Evolutionary conservation across 805 yeast genomes (phyloP).

Genomic region (Lipomyces yamadae): DNA sequence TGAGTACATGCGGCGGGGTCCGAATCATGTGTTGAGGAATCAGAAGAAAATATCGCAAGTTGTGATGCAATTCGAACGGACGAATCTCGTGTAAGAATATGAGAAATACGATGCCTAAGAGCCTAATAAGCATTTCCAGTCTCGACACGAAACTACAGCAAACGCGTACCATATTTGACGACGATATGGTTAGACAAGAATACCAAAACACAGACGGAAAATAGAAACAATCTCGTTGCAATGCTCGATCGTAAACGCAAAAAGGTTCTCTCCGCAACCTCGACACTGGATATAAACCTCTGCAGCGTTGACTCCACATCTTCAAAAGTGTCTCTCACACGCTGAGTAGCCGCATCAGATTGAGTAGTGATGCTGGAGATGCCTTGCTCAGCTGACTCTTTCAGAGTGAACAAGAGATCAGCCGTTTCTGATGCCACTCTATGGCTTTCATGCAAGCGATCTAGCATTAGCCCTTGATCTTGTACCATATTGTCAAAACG

Average conservation of each 20-base stretch:
- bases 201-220: neutral
- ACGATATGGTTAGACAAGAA: neutral
- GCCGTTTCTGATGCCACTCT: slow-evolving; percentile 2
- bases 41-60: slow-evolving; percentile 6
- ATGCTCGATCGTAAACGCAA: neutral
- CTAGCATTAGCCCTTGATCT: neutral
- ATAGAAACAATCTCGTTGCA: neutral
- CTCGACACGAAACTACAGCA: neutral
- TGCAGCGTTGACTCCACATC: neutral
- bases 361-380: neutral
- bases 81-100: neutral
- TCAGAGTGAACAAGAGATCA: slow-evolving; percentile 2
- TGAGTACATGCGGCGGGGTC: slow-evolving; percentile 1
- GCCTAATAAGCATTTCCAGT: neutral
- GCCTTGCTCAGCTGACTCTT: neutral
- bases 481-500: slow-evolving; percentile 1
- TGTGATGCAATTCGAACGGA: neutral
- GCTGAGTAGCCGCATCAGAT: slow-evolving; percentile 1
- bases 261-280: slow-evolving; percentile 2
- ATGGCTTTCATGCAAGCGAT: slow-evolving; percentile 5
- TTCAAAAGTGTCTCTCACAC: slow-evolving; percentile 2
- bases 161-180: slow-evolving; percentile 4
- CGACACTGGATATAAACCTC: neutral
- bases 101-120: neutral
- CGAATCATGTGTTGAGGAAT: neutral